Evolutionary conservation across 2,329 filamentous ascomycete genomes (phyloP).

Genomic region (Pseudogymnoascus verrucosus): DNA sequence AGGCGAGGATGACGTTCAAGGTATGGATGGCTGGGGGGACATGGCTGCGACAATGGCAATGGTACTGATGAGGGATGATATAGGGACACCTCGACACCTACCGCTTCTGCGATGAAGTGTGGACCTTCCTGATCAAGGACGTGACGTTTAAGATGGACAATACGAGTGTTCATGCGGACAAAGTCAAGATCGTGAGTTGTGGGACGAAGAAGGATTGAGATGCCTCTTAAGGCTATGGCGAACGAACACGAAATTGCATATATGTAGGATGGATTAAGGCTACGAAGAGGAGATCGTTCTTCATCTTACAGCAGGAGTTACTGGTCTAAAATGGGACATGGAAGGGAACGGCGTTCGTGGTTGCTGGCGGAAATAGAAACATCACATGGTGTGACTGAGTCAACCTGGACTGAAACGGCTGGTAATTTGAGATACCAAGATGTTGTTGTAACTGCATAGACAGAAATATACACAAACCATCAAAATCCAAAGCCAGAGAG

Average conservation of each 20-base stretch:
- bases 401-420: background rate
- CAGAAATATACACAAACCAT: background rate
- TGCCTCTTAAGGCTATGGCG: no score
- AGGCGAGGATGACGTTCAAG: conserved; percentile 89
- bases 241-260: background rate
- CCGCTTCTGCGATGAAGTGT: conserved; percentile 98
- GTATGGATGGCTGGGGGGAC: conserved; percentile 39
- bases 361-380: background rate
- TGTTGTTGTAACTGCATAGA: background rate
- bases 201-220: conserved; percentile 43
- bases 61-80: conserved; percentile 17
- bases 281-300: background rate
- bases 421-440: background rate
- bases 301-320: background rate
- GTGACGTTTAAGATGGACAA: conserved; percentile 96
- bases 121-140: conserved; percentile 98
- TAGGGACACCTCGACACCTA: conserved; percentile 97
- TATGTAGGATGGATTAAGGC: background rate
- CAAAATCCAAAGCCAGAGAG: background rate
- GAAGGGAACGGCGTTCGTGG: background rate
- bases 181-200: conserved; percentile 97
- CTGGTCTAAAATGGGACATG: background rate
- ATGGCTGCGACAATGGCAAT: background rate
- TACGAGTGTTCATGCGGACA: conserved; percentile 70
- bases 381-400: conserved; percentile 1